A percentile compares a stretch with the other conserved stretches of the same genome.
Evolutionary conservation across 1,284 basidiomycete genomes (phyloP).

Genomic region (Malassezia dermatis): DNA sequence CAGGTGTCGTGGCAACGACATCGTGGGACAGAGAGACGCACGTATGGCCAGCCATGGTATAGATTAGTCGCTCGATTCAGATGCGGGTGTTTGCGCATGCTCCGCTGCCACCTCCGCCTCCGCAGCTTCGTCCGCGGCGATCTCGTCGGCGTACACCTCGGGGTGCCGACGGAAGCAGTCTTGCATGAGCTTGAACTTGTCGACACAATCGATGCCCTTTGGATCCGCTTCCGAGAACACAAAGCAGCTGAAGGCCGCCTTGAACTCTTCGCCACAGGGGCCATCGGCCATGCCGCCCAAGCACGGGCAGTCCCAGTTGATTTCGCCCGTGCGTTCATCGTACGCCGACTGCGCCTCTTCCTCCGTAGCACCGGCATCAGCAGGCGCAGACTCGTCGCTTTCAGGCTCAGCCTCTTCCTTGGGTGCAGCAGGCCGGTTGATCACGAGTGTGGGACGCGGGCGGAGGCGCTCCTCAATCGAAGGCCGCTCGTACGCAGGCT

Average conservation of each 20-base stretch:
- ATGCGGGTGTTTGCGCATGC: not conserved
- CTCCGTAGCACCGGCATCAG: slow-evolving; percentile 16
- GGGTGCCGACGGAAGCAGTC: slow-evolving; percentile 93
- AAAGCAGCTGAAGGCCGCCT: slow-evolving; percentile 93
- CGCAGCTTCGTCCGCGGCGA: slow-evolving; percentile 36
- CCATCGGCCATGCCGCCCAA: slow-evolving; percentile 97
- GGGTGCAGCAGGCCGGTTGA: slow-evolving; percentile 1
- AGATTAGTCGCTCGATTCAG: not conserved
- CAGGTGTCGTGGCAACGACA: slow-evolving; percentile 71
- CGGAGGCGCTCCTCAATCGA: slow-evolving; percentile 5
- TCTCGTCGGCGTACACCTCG: slow-evolving; percentile 77
- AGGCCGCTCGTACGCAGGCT: not conserved
- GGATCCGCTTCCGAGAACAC: slow-evolving; percentile 87
- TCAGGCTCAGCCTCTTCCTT: not conserved
- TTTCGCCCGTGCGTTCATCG: slow-evolving; percentile 71
- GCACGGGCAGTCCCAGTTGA: slow-evolving; percentile 55
- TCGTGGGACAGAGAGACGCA: slow-evolving; percentile 79
- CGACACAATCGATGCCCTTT: slow-evolving; percentile 94
- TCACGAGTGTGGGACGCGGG: not conserved
- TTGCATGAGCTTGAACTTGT: slow-evolving; percentile 96
- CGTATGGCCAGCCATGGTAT: slow-evolving; percentile 52
- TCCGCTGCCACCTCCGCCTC: slow-evolving; percentile 18
- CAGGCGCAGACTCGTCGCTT: slow-evolving; percentile 17
- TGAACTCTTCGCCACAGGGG: slow-evolving; percentile 86
- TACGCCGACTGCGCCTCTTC: slow-evolving; percentile 23